These are phyloP conservation scores for Podaxis pistillaris DNA, from an alignment of 768 basidiomycete species.

Conservation along the genomic window DNA sequence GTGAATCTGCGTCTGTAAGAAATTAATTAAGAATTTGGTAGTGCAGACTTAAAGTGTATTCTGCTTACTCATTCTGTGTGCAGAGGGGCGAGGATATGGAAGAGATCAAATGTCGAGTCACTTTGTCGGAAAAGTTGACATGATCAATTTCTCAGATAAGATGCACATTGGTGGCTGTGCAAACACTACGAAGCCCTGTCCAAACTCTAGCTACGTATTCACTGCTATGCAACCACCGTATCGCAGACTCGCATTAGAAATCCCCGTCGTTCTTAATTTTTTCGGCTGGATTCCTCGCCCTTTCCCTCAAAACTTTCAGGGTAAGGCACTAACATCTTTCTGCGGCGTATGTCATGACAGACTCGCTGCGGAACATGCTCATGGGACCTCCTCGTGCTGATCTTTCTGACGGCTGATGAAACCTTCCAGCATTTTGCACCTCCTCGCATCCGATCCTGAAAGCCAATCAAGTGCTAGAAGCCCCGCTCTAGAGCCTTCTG, in stretches of 20 bases:
- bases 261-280: neutral
- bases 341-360: neutral
- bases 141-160: constrained; percentile 10
- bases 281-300: neutral
- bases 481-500: constrained; percentile 2
- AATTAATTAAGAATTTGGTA: neutral
- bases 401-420: neutral
- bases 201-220: too few relatives aligned
- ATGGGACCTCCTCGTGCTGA: constrained; percentile 2
- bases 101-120: constrained; percentile 9
- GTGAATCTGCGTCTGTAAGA: constrained; percentile 62
- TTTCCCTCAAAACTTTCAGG: neutral
- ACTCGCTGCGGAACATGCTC: neutral
- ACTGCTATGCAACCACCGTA: neutral
- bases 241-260: neutral
- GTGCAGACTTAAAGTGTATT: constrained; percentile 5
- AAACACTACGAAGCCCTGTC: neutral
- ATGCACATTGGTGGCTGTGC: constrained; percentile 15
- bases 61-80: constrained; percentile 13
- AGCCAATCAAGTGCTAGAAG: constrained; percentile 13
- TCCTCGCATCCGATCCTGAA: neutral
- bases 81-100: neutral
- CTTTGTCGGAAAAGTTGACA: neutral
- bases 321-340: neutral
- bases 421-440: neutral